phyloP scores from a whole-genome alignment of 768 basidiomycete species.

The Suillus cothurnatus region DNA sequence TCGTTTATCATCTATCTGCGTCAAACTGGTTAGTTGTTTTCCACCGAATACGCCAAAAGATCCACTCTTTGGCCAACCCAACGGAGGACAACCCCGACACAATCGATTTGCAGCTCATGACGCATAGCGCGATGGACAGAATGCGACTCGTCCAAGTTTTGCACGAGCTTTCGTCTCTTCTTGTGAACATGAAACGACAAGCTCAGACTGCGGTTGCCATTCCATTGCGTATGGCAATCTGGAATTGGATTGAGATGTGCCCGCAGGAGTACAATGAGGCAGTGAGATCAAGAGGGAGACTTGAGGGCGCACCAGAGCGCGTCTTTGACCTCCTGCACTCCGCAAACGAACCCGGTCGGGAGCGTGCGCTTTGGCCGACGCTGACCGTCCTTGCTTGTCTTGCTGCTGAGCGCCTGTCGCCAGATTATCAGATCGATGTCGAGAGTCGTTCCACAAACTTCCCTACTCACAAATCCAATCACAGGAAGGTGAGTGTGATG shows the following conservation, averaged over 20 bases:
- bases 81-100: conserved; percentile 63
- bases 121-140: conserved; percentile 74
- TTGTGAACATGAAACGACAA: conserved; percentile 80
- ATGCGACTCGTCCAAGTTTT: conserved; percentile 68
- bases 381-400: conserved; percentile 74
- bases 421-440: conserved; percentile 51
- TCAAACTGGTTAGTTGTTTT: conserved; percentile 87
- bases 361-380: conserved; percentile 76
- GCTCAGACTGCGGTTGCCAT: conserved; percentile 72
- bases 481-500: conserved; percentile 30
- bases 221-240: conserved; percentile 75
- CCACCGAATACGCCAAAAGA: conserved; percentile 65
- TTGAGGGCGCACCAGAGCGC: conserved; percentile 84
- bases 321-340: conserved; percentile 80
- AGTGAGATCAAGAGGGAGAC: conserved; percentile 57
- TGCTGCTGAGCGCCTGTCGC: conserved; percentile 70
- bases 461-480: conserved; percentile 30
- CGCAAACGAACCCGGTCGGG: conserved; percentile 43
- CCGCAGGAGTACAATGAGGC: conserved; percentile 79
- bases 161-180: conserved; percentile 77
- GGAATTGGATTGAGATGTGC: conserved; percentile 88
- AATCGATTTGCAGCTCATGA: conserved; percentile 76
- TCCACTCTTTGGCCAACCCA: conserved; percentile 60
- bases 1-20: conserved; percentile 85
- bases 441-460: conserved; percentile 35